Base-by-base conservation (phyloP, 2,329 filamentous ascomycete genomes). In the Monosporascus sp. region DNA sequence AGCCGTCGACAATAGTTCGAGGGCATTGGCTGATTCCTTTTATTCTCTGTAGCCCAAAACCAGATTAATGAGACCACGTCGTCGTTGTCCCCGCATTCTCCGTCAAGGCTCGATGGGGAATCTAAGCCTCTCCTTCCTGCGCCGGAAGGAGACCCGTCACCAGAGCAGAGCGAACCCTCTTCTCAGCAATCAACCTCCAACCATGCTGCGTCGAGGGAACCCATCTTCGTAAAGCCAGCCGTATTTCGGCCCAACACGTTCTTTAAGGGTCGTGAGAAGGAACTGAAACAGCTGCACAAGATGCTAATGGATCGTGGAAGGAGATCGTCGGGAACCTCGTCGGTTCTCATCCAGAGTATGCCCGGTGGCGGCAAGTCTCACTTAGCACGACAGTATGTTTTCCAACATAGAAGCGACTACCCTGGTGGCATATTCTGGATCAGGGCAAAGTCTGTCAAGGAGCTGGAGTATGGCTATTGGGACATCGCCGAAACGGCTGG, bases 401-500 rank as follows among this genome's bases (percentile, higher is more conserved):
- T 83, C 60, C 67, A 73, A 5, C 79, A 87, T 60, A 79, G 75
- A 37, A 68, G 75, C 5, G 72, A 80, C 55, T 89, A 85, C 59
- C 78, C 80, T 0, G 84, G 84, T 2, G 86, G 86, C 1, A 75
- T 88, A 44, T 89, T 87, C 65, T 89, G 86, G 86, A 76, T 88
- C 17, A 78, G 83, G 48, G 82, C 83, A 8, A 85, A 83, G 58
- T 82, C 80, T 1, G 64, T 74, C 3, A 71, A 81, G 50, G 82
- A 85, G 48, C 73, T 83, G 37, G 78, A 79, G 50, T 79, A 82
- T 47, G 82, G 81, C 35, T 88, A 81, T 63, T 85, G 82, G 80
- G 80, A 84, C 48, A 85, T 89, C 56, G 84, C 82, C 1, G 79
- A 80, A 62, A 78, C 77, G 15, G 78, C 78, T 17, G 76, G 75